These are phyloP conservation scores for Pichia deserticola DNA, from an alignment of 805 yeast species.

Conservation along the genomic window DNA sequence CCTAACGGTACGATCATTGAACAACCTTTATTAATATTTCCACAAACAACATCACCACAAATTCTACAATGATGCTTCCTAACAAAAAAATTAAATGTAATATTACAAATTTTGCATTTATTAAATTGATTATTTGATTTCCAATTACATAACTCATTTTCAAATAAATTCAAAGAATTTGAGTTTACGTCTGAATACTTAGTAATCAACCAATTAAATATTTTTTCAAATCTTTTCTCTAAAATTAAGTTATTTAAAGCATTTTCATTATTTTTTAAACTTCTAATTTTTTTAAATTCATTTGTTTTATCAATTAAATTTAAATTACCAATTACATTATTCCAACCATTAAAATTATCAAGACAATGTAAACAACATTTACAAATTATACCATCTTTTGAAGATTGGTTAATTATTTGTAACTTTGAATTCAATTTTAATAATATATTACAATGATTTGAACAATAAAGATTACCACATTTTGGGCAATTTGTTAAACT, in stretches of 20 bases:
- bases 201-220: constrained; percentile 53
- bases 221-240: constrained; percentile 37
- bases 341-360: constrained; percentile 44
- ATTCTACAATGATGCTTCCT: constrained; percentile 89
- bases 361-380: constrained; percentile 65
- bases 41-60: constrained; percentile 82
- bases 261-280: constrained; percentile 34
- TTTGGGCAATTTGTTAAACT: constrained; percentile 65
- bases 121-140: constrained; percentile 35
- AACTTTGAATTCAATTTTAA: constrained; percentile 45
- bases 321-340: constrained; percentile 32
- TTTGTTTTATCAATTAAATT: constrained; percentile 11
- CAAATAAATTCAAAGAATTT: constrained; percentile 23
- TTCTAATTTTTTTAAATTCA: constrained; percentile 31
- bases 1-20: constrained; percentile 62
- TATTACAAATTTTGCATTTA: constrained; percentile 59
- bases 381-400: constrained; percentile 53
- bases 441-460: constrained; percentile 49
- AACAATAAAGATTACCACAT: constrained; percentile 71
- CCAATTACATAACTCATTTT: constrained; percentile 56
- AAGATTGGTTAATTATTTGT: constrained; percentile 25
- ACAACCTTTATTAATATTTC: constrained; percentile 52
- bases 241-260: constrained; percentile 31
- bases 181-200: constrained; percentile 4
- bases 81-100: constrained; percentile 41